Percentiles rank a stretch among this genome's conserved stretches.
These are phyloP conservation scores for Micractinium conductrix DNA, from an alignment of 139 green algal genomes.

Conservation along the genomic window DNA sequence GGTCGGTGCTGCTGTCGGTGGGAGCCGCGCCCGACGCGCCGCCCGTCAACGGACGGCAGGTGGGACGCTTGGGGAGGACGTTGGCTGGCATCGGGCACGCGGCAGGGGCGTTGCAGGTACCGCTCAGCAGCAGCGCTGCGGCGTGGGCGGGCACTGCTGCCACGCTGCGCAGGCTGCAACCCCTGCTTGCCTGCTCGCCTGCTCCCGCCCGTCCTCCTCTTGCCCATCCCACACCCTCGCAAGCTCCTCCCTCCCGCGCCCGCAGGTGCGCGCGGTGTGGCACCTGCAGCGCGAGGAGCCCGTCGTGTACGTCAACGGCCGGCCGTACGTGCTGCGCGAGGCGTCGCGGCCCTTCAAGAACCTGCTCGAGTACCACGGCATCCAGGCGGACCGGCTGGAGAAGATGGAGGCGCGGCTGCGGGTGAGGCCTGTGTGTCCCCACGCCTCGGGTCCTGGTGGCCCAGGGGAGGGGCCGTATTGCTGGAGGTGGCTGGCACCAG, in stretches of 20 bases:
- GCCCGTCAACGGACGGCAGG: constrained; percentile 18
- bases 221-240: neutral
- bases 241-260: neutral
- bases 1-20: constrained; percentile 66
- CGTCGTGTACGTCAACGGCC: constrained; percentile 94
- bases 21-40: constrained; percentile 23
- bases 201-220: neutral
- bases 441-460: too few species aligned
- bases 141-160: too few species aligned
- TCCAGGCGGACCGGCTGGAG: constrained; percentile 81
- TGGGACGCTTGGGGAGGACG: neutral
- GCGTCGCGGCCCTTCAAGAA: constrained; percentile 92
- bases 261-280: constrained; percentile 70
- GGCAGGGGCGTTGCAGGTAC: neutral
- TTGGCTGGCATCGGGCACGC: neutral
- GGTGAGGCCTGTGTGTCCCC: too few species aligned
- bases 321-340: constrained; percentile 93
- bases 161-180: neutral
- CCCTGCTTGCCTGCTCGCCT: neutral
- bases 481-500: too few species aligned
- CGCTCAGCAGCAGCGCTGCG: neutral
- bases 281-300: constrained; percentile 97
- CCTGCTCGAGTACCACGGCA: constrained; percentile 94
- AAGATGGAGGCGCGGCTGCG: constrained; percentile 89
- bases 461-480: too few species aligned